Conservation (phyloP, 2,329 filamentous ascomycete species). For the Periglandula ipomoeae region DNA sequence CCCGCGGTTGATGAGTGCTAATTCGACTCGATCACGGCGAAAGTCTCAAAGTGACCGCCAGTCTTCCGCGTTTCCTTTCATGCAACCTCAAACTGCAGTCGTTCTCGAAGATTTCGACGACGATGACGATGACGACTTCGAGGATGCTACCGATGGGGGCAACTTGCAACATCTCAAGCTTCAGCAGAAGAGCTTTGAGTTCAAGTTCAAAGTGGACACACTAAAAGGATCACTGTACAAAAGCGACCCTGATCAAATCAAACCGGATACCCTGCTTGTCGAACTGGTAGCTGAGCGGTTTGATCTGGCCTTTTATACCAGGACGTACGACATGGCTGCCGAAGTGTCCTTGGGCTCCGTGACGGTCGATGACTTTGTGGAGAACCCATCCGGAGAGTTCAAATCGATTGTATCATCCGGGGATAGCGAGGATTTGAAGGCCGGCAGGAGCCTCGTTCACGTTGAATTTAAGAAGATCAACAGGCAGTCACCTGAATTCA, state of each 20-base stretch:
- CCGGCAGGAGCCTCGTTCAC: slow-evolving; percentile 73
- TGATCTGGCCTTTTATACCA: slow-evolving; percentile 75
- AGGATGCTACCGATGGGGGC: slow-evolving; percentile 54
- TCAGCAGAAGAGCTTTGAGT: slow-evolving; percentile 87
- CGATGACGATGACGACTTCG: slow-evolving; percentile 55
- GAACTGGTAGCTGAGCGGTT: slow-evolving; percentile 89
- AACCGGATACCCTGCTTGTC: slow-evolving; percentile 73
- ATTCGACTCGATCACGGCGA: slow-evolving; percentile 35
- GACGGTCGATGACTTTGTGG: slow-evolving; percentile 90
- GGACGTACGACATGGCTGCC: slow-evolving; percentile 86
- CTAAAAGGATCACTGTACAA: slow-evolving; percentile 87
- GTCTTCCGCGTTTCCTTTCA: slow-evolving; percentile 66
- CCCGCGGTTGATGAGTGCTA: slow-evolving; percentile 36
- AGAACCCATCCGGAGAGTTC: slow-evolving; percentile 80
- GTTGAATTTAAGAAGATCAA: slow-evolving; percentile 89
- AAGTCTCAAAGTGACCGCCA: slow-evolving; percentile 41
- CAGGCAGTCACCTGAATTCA: slow-evolving; percentile 83
- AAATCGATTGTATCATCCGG: slow-evolving; percentile 93
- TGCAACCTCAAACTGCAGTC: slow-evolving; percentile 63
- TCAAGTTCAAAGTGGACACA: slow-evolving; percentile 92
- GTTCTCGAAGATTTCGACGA: slow-evolving; percentile 70
- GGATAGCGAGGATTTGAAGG: slow-evolving; percentile 60
- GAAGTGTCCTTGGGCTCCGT: slow-evolving; percentile 82
- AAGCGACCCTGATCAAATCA: slow-evolving; percentile 68
- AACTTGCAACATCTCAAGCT: slow-evolving; percentile 55